Conservation (phyloP, 1,284 basidiomycete genomes). For the Xanthoconium separans region DNA sequence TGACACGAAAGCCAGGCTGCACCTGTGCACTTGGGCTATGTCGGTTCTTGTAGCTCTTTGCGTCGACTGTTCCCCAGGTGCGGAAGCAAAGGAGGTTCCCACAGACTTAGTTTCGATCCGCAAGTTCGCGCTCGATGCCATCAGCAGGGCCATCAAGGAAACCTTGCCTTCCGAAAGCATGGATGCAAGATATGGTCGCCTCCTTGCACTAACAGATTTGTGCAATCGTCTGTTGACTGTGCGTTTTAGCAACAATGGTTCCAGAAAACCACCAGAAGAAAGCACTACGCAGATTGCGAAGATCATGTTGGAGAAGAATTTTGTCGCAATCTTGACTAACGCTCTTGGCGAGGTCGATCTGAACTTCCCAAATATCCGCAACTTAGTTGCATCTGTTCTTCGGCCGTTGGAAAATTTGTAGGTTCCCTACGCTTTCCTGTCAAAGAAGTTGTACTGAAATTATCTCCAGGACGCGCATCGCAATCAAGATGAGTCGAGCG, state of each 20-base stretch:
- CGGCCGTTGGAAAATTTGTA: constrained; percentile 89
- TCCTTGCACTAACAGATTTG: constrained; percentile 86
- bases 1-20: constrained; percentile 54
- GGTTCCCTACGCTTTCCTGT: constrained; percentile 32
- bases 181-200: constrained; percentile 83
- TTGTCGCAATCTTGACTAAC: constrained; percentile 85
- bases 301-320: constrained; percentile 98
- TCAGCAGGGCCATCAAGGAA: constrained; percentile 89
- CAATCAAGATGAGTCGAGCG: constrained; percentile 93
- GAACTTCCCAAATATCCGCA: constrained; percentile 91
- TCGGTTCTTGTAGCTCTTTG: constrained; percentile 91
- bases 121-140: constrained; percentile 86
- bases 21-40: constrained; percentile 87
- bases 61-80: constrained; percentile 69
- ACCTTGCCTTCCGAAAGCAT: constrained; percentile 62
- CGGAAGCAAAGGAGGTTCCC: constrained; percentile 76
- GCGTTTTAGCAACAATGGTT: constrained; percentile 56
- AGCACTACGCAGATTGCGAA: constrained; percentile 91
- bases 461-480: constrained; percentile 77
- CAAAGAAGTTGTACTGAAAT: constrained; percentile 5
- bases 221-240: constrained; percentile 87
- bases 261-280: constrained; percentile 75
- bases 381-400: constrained; percentile 82
- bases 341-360: constrained; percentile 93
- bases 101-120: constrained; percentile 82